These are phyloP conservation scores for Viola odorata DNA, from an alignment of 345 rosid species.

Conservation along the genomic window DNA sequence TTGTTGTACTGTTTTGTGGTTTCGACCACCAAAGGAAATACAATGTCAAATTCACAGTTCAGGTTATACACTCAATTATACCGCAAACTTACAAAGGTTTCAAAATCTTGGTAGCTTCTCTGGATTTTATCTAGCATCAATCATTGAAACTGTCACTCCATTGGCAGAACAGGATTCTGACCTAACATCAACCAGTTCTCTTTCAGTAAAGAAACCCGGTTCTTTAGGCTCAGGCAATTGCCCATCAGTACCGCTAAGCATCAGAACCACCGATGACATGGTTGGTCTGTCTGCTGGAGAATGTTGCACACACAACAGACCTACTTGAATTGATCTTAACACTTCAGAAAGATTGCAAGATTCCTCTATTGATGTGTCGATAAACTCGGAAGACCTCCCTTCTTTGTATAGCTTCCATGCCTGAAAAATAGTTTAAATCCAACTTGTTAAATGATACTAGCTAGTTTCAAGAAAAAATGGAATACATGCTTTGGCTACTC, in stretches of 20 bases:
- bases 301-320: slow-evolving; percentile 25
- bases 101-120: too few species aligned
- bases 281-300: slow-evolving; percentile 22
- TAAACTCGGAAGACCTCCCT: slow-evolving; percentile 14
- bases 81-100: too few species aligned
- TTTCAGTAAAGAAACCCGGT: slow-evolving; percentile 24
- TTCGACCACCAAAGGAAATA: too few species aligned
- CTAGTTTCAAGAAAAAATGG: too few species aligned
- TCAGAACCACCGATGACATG: slow-evolving; percentile 20
- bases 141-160: slow-evolving; percentile 5
- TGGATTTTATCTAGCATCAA: slow-evolving; percentile 9
- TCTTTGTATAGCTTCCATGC: slow-evolving; percentile 25
- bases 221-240: slow-evolving; percentile 21
- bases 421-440: background rate
- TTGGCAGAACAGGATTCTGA: slow-evolving; percentile 15
- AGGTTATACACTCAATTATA: too few species aligned
- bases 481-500: too few species aligned
- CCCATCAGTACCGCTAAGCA: slow-evolving; percentile 16
- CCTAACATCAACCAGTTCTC: slow-evolving; percentile 3
- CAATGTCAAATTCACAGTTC: too few species aligned
- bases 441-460: background rate
- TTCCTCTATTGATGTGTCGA: background rate
- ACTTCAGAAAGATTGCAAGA: slow-evolving; percentile 6
- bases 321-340: slow-evolving; percentile 17
- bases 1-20: too few species aligned